A percentile compares a stretch with the other conserved stretches of the same genome.
These are phyloP conservation scores for Dryadomyces quercus-mongolicae DNA, from an alignment of 2,329 filamentous ascomycete genomes.

Conservation along the genomic window DNA sequence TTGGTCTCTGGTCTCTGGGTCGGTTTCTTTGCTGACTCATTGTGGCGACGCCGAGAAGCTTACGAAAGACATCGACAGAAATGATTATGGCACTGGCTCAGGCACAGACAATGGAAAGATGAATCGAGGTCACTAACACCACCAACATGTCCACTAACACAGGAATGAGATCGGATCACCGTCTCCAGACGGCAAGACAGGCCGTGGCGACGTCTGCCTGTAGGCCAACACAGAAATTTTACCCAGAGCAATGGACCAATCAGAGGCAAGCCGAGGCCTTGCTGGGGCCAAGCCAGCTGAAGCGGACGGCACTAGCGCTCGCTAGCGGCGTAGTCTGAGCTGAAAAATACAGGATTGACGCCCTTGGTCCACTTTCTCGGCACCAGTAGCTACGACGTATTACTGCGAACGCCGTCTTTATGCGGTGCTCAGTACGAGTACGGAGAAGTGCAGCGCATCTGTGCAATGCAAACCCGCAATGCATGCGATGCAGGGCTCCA, in stretches of 20 bases:
- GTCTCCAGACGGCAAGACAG: no score
- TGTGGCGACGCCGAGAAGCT: background rate
- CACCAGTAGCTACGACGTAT: background rate
- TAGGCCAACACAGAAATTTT: no score
- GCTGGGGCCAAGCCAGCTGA: slow-evolving; percentile 10
- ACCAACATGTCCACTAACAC: background rate
- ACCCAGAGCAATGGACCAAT: slow-evolving; percentile 3
- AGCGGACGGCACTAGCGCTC: slow-evolving; percentile 4
- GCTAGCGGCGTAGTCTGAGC: slow-evolving; percentile 7
- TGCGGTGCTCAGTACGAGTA: no score
- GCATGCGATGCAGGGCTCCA: background rate
- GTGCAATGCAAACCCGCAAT: no score
- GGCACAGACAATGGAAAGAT: no score
- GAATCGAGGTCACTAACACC: no score
- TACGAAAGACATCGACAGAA: no score
- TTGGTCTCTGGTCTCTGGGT: no score
- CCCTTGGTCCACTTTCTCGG: slow-evolving; percentile 5
- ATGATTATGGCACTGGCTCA: no score
- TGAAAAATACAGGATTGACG: slow-evolving; percentile 4
- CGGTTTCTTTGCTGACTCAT: background rate
- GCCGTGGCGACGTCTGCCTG: no score
- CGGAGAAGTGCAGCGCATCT: background rate
- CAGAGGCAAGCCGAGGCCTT: background rate
- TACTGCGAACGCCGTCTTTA: background rate
- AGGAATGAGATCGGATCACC: background rate